Evolutionary conservation across 2,329 filamentous ascomycete genomes (phyloP), one percentile per base, ranked within the genome.

Genomic region (Lasiodiplodia sp.): DNA sequence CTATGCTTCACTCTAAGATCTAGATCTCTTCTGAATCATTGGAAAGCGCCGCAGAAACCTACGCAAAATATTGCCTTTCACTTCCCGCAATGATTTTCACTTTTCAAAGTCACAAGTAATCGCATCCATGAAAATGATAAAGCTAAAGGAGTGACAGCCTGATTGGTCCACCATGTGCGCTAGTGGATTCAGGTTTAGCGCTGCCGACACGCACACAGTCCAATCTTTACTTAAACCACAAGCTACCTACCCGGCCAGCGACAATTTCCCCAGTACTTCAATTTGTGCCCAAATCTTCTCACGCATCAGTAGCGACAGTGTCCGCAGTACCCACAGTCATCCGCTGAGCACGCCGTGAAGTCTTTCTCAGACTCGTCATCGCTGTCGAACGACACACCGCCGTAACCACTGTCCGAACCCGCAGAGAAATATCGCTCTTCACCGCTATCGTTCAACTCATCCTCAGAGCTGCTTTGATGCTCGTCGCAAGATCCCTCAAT

Each of bases 281-380:
- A 25, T 10, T 23, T 10, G 49, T 10, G 6, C 23, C 25, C 23
- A 5, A 25, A 18, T 3, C 51, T 28, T 28, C 21, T 16, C 25
- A 28, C 11, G 1, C 51, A 25, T 67, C 65, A 68, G 10, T 68
- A 62, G 18, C 58, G 74, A 68, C 79, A 80, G 34, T 73, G 77
- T 10, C 79, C 79, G 56, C 79, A 81, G 56, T 81, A 80, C 2
- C 77, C 78, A 71, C 78, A 81, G 25, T 73, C 71, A 0, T 77
- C 73, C 37, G 71, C 72, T 11, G 77, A 78, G 68, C 79, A 81
- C 8, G 77, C 79, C 8, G 78, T 80, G 37, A 74, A 80, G 67
- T 80, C 79, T 70, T 5, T 21, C 8, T 67, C 66, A 4, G 66
- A 67, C 57, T 77, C 75, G 2, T 71, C 71, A 16, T 73, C 73